A percentile compares a stretch with the other conserved stretches of the same genome.
Conservation (phyloP, 768 basidiomycete species). For the Ephemerocybe angulata region DNA sequence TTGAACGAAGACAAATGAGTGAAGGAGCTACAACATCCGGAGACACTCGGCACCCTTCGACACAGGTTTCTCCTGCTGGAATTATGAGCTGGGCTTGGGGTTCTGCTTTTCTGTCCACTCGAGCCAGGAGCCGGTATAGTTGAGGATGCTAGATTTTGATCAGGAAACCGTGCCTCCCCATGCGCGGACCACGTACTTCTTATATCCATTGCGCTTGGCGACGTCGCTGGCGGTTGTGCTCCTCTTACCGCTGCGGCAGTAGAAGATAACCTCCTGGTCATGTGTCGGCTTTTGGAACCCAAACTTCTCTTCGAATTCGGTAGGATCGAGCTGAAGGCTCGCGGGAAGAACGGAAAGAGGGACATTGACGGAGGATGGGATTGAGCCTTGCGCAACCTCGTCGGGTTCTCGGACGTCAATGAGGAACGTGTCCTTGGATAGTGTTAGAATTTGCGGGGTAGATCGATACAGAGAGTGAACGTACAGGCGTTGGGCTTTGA, state of each 20-base stretch:
- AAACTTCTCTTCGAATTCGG: conserved; percentile 56
- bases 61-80: not conserved
- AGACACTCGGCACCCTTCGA: too few relatives aligned
- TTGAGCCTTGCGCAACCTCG: conserved; percentile 88
- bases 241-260: conserved; percentile 86
- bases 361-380: conserved; percentile 88
- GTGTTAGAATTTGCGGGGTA: conserved; percentile 2
- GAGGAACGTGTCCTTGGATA: conserved; percentile 57
- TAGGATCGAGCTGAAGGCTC: conserved; percentile 55
- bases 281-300: conserved; percentile 73
- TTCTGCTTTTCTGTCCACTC: conserved; percentile 70
- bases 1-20: too few relatives aligned
- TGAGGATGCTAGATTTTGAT: conserved; percentile 46
- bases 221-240: conserved; percentile 80
- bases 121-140: conserved; percentile 86
- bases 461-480: conserved; percentile 11
- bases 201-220: conserved; percentile 77
- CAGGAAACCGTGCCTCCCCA: not conserved
- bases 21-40: too few relatives aligned
- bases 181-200: conserved; percentile 50
- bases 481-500: conserved; percentile 65
- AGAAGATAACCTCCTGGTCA: conserved; percentile 78
- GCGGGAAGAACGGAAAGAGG: conserved; percentile 76
- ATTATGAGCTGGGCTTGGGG: conserved; percentile 21
- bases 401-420: conserved; percentile 93